Conservation (phyloP, 139 green algal species). For the Astrephomene gubernaculifera region DNA sequence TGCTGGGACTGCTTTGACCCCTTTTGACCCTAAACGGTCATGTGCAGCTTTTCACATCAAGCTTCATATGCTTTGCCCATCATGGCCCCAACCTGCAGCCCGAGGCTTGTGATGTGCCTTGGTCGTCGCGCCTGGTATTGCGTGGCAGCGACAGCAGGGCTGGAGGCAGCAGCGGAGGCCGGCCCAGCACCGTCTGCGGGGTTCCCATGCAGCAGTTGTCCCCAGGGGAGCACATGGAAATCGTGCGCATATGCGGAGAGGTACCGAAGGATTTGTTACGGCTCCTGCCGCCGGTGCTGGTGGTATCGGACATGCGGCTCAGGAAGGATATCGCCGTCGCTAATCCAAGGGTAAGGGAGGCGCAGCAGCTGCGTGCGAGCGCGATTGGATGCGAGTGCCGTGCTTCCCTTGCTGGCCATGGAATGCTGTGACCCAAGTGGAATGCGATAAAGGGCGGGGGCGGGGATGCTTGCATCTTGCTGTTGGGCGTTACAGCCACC, state of each 20-base stretch:
- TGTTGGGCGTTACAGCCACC: not conserved
- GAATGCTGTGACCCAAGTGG: not conserved
- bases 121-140: not conserved
- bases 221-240: not conserved
- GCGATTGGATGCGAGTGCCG: not conserved
- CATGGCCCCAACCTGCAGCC: not conserved
- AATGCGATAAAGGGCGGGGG: too few relatives aligned
- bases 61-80: not conserved
- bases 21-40: not conserved
- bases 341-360: not conserved
- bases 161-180: not conserved
- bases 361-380: not conserved
- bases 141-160: not conserved
- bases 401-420: not conserved
- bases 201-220: not conserved
- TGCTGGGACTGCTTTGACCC: not conserved
- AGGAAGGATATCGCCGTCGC: not conserved
- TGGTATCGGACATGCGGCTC: not conserved
- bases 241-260: constrained; percentile 6
- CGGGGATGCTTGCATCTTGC: not conserved
- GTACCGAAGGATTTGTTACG: not conserved
- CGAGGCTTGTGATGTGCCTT: not conserved
- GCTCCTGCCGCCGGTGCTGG: not conserved
- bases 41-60: not conserved
- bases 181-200: too few relatives aligned